Evolutionary conservation across 1,139 yeast genomes (phyloP).

Genomic region (Sugiyamaella pinicola): DNA sequence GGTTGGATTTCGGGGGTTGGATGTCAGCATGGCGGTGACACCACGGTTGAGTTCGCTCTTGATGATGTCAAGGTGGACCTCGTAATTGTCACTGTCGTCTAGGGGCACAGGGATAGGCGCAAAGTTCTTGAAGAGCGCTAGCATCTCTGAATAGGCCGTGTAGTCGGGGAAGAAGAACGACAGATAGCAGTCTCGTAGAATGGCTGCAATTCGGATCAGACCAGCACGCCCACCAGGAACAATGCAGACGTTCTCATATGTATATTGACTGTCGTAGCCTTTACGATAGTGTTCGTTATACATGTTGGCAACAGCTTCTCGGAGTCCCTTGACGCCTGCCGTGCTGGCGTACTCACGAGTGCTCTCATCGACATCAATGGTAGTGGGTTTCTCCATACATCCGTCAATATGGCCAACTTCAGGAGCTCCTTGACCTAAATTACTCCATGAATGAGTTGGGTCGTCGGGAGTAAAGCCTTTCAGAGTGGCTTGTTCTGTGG

Average conservation of each 20-base stretch:
- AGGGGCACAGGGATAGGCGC: conserved; percentile 70
- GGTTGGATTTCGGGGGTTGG: conserved; percentile 70
- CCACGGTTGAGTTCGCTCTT: conserved; percentile 61
- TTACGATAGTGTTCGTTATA: conserved; percentile 61
- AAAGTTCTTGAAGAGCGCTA: conserved; percentile 64
- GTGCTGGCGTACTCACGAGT: conserved; percentile 68
- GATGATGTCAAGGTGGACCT: conserved; percentile 58
- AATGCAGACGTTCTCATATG: conserved; percentile 66
- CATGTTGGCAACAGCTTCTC: conserved; percentile 64
- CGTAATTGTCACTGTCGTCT: conserved; percentile 61
- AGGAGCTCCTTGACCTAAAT: conserved; percentile 72
- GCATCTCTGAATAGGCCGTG: conserved; percentile 74
- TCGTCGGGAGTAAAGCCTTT: conserved; percentile 58
- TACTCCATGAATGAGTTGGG: conserved; percentile 55
- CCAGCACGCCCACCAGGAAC: conserved; percentile 77
- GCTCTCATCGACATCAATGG: conserved; percentile 54
- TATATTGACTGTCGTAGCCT: conserved; percentile 55
- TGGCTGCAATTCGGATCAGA: conserved; percentile 65
- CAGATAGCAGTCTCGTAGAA: conserved; percentile 61
- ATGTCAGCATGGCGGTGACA: conserved; percentile 58
- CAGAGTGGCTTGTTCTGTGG: conserved; percentile 65
- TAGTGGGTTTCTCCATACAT: conserved; percentile 58
- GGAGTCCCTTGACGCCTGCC: conserved; percentile 58
- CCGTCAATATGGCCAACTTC: conserved; percentile 69
- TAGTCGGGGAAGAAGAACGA: conserved; percentile 69